Evolutionary conservation across 2,329 filamentous ascomycete genomes (phyloP).

Genomic region (Diatrype stigma): DNA sequence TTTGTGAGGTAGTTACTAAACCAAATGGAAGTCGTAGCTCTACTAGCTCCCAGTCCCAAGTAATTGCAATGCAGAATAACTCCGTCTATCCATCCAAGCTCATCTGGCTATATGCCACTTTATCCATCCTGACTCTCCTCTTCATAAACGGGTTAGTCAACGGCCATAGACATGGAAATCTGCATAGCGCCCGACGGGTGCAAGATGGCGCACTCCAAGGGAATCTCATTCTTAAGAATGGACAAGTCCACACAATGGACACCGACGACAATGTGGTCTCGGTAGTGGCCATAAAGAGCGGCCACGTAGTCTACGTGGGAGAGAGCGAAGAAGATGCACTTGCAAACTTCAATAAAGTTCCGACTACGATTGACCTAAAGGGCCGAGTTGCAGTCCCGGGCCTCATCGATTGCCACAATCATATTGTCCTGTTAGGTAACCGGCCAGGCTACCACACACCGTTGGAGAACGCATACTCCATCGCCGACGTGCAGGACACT

Average conservation of each 20-base stretch:
- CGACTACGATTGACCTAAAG: conserved; percentile 17
- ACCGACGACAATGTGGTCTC: conserved; percentile 7
- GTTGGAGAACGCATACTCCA: conserved; percentile 21
- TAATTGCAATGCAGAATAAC: too few species aligned
- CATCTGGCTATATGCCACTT: background rate
- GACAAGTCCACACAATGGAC: conserved; percentile 22
- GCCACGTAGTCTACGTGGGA: conserved; percentile 21
- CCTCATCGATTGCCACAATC: conserved; percentile 25
- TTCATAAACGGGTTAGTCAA: background rate
- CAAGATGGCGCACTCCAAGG: conserved; percentile 9
- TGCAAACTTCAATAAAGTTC: conserved; percentile 3
- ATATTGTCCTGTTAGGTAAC: conserved; percentile 25
- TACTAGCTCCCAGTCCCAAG: too few species aligned
- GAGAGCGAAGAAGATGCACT: conserved; percentile 15
- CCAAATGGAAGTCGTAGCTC: too few species aligned
- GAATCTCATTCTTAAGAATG: conserved; percentile 22
- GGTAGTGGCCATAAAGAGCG: conserved; percentile 19
- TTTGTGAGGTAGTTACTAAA: too few species aligned
- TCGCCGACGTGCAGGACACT: conserved; percentile 19
- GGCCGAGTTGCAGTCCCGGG: conserved; percentile 20
- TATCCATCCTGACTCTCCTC: background rate
- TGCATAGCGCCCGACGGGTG: background rate
- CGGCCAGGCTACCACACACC: conserved; percentile 25
- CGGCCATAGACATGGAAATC: background rate
- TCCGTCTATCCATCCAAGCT: background rate